Evolutionary conservation across 192 early-diverging fungal species (phyloP).

Genomic region (Coemansia sp.): DNA sequence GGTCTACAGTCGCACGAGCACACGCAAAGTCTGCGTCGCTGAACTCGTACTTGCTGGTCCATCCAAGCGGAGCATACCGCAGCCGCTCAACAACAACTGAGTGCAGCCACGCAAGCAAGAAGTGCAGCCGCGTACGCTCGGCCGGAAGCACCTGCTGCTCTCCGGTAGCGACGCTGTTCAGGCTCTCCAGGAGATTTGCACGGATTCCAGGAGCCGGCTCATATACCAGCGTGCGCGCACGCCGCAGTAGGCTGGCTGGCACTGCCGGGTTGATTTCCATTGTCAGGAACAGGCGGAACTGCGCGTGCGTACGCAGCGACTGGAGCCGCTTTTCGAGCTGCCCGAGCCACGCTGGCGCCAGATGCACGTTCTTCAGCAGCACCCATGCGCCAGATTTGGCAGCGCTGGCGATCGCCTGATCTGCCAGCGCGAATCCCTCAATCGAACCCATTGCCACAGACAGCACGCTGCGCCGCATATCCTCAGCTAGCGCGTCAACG

Average conservation of each 20-base stretch:
- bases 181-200: constrained; percentile 84
- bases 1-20: constrained; percentile 82
- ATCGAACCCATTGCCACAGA: constrained; percentile 98
- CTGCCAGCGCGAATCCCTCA: constrained; percentile 89
- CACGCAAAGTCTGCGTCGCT: constrained; percentile 97
- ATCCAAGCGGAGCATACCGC: constrained; percentile 95
- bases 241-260: constrained; percentile 85
- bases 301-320: constrained; percentile 74
- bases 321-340: constrained; percentile 96
- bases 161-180: constrained; percentile 40
- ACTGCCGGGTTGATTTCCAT: constrained; percentile 98
- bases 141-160: constrained; percentile 39
- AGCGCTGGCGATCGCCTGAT: constrained; percentile 82
- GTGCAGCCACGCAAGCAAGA: constrained; percentile 96
- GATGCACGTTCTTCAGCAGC: constrained; percentile 97
- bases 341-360: constrained; percentile 89
- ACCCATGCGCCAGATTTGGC: constrained; percentile 91
- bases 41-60: constrained; percentile 97
- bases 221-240: constrained; percentile 91
- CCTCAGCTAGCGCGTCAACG: constrained; percentile 85
- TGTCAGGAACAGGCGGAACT: constrained; percentile 95
- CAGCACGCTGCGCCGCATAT: constrained; percentile 59
- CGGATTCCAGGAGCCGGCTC: constrained; percentile 96
- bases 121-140: constrained; percentile 88
- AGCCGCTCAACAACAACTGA: constrained; percentile 92